Evolutionary conservation across 2,329 filamentous ascomycete species (phyloP).

Genomic region (Aspergillus awamori): DNA sequence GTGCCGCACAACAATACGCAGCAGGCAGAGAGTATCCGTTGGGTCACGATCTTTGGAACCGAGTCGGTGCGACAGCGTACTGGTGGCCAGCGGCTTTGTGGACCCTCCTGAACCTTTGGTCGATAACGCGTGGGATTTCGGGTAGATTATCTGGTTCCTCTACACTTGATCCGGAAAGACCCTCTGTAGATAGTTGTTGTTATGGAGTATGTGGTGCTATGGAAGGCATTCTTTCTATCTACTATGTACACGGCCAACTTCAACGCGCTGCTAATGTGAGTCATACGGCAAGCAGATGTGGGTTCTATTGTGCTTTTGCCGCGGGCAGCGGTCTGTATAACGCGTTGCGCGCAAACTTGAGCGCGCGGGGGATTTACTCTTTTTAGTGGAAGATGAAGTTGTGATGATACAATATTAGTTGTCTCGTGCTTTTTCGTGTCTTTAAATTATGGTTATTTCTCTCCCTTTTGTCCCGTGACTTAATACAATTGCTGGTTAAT

Average conservation of each 20-base stretch:
- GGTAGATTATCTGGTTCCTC: background rate
- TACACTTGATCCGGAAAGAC: too few relatives aligned
- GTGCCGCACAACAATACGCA: background rate
- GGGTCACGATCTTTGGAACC: background rate
- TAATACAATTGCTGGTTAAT: background rate
- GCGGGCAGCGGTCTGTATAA: background rate
- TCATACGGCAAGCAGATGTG: background rate
- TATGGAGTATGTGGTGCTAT: too few relatives aligned
- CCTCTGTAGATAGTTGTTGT: too few relatives aligned
- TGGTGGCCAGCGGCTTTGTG: slow-evolving; percentile 1
- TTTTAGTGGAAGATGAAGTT: background rate
- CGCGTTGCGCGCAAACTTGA: background rate
- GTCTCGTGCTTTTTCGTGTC: too few relatives aligned
- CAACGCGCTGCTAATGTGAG: background rate
- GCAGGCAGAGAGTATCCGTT: background rate
- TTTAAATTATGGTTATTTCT: background rate
- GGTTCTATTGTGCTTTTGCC: background rate
- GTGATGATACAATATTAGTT: background rate
- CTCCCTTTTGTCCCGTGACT: background rate
- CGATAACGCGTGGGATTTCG: background rate
- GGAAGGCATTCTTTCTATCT: background rate
- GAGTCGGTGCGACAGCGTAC: slow-evolving; percentile 2
- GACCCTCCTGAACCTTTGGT: background rate
- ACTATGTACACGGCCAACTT: background rate
- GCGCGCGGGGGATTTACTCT: background rate